Evolutionary conservation across 495 filamentous ascomycete genomes (phyloP), one percentile per base, ranked within the genome.

Genomic region (Penicillium silybi): DNA sequence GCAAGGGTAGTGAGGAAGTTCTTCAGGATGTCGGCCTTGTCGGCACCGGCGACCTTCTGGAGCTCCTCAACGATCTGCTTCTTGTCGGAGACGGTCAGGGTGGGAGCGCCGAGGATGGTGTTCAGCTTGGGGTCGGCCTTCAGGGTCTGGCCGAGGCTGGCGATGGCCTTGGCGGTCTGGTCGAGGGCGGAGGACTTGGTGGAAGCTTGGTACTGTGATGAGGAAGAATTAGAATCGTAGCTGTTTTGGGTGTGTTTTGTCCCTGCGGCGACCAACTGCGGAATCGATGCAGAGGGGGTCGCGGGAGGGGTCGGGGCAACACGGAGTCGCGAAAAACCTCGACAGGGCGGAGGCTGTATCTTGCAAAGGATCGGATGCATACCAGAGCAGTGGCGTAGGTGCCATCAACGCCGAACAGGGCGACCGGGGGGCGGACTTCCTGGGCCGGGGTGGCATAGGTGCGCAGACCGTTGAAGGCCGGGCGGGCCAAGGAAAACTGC

Each of bases 361-460:
- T 42, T 37, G 48, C 42, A 46, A 16, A 29, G 40, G 37, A 18
- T 48, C 47, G 43, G 26, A 27, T 44, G 44, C 63, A 70, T 90
- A 98, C 93, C 85, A 98, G 79, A 78, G 93, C 93, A 79, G 84
- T 89, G 65, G 93, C 95, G 78, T 98, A 98, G 66, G 92, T 97
- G 63, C 93, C 93, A 72, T 97, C 93, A 74, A 98, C 79, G 54
- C 93, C 93, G 75, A 88, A 98, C 57, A 98, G 79, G 48, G 91
- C 82, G 67, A 97, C 80, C 46, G 93, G 93, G 55, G 92, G 84
- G 79, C 88, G 92, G 65, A 84, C 75, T 42, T 84, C 81, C 64
- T 83, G 80, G 65, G 80, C 72, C 54, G 89, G 78, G 64, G 82
- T 76, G 70, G 93, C 92, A 74, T 90, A 97, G 68, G 78, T 76